Percentiles rank a stretch among this genome's conserved stretches.
phyloP scores from a whole-genome alignment of 1,284 basidiomycete species.

The Tylopilus orsonianus region DNA sequence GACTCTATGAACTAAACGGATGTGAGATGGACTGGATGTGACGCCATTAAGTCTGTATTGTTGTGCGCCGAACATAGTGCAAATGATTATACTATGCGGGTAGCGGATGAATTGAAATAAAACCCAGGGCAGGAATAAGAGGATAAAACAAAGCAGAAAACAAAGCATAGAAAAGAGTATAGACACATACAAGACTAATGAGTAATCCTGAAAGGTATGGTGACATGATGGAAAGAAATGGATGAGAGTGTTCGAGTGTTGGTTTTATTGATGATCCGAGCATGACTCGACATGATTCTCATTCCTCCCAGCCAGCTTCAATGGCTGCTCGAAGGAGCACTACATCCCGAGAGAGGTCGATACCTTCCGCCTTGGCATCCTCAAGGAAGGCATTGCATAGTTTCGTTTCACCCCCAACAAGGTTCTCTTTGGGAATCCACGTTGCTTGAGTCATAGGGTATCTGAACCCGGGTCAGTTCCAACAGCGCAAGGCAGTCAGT shows the following conservation, averaged over 20 bases:
- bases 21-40: not conserved
- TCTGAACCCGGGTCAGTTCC: slow-evolving; percentile 8
- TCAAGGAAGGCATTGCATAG: slow-evolving; percentile 19
- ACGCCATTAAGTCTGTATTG: not conserved
- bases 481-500: not conserved
- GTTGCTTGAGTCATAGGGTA: slow-evolving; percentile 31
- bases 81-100: not conserved
- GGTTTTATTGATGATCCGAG: not conserved
- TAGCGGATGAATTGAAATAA: not conserved
- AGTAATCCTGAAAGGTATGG: not conserved
- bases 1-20: too few relatives aligned
- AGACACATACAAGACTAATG: not conserved
- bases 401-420: slow-evolving; percentile 14
- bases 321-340: slow-evolving; percentile 24
- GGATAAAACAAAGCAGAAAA: not conserved
- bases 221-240: not conserved
- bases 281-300: not conserved
- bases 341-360: slow-evolving; percentile 10
- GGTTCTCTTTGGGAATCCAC: slow-evolving; percentile 33
- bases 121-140: not conserved
- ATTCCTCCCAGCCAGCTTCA: slow-evolving; percentile 14
- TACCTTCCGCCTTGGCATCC: slow-evolving; percentile 21
- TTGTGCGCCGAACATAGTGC: not conserved
- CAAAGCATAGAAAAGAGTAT: not conserved
- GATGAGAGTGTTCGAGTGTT: not conserved